Base-by-base conservation (phyloP, 225 moss, liverwort and hornwort species). In the Physcomitrellopsis africana region DNA sequence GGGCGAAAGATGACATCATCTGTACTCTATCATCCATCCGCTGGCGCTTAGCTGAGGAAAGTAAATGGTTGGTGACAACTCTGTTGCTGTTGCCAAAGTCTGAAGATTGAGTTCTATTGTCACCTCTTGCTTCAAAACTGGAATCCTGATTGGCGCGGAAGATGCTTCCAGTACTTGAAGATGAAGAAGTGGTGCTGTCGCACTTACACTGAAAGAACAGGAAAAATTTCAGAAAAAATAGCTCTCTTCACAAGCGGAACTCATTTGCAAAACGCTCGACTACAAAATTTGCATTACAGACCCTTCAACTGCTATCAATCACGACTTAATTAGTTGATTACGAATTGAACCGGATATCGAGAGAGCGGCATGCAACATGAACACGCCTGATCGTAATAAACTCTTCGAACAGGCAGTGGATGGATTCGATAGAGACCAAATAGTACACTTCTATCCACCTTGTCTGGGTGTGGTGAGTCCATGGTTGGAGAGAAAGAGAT, bases 21-120 rank as follows among this genome's bases (percentile, higher is more conserved):
- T 52, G 80, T 42, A 58, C 26, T 68, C 80, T 78, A 18, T 68
- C 51, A 27, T 74, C 51, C 77, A 82, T 77, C 65, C 81, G 75
- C 61, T 68, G 85, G n/a, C 76, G 72, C 74, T 88, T 88, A 10
- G 75, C 46, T 56, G 68, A 67, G 51, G 72, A 47, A 7, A 74
- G 59, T 4, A 60, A 41, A 9, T 54, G 47, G 23, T 51, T 62
- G 24, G 45, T 53, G 43, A 71, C 29, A 7, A 53, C 53, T 81
- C 77, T 54, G 70, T 37, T 65, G 69, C 32, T 67, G 19, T 51
- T 26, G 3, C 20, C 51, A 56, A 51, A 19, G 16, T 26, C 42
- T 41, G 51, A 60, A 16, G 60, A 55, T 22, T 65, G 70, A 15
- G 58, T 43, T 58, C 65, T 74, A 17, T 26, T 42, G 29, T 70